phyloP scores from a whole-genome alignment of 495 filamentous ascomycete species.

The Hypomontagnella submonticulosa region DNA sequence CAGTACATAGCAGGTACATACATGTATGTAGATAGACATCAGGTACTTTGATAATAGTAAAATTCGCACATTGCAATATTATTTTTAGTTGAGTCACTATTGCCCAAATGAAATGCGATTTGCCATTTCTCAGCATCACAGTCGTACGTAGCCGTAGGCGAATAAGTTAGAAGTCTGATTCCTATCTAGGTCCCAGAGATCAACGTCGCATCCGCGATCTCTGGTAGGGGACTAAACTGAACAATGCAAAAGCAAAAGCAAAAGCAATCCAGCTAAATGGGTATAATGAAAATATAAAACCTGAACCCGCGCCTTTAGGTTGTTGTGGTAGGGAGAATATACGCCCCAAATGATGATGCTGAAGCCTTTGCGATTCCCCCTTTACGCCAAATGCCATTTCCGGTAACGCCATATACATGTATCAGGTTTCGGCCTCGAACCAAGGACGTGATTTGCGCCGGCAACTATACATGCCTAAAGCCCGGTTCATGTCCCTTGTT shows the following conservation, averaged over 20 bases:
- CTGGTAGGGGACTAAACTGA: no score
- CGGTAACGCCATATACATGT: constrained; percentile 33
- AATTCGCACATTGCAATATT: neutral
- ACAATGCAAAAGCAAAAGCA: neutral
- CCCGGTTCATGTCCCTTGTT: neutral
- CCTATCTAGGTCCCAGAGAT: constrained; percentile 6
- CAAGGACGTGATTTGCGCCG: neutral
- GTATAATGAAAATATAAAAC: constrained; percentile 36
- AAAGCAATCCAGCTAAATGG: constrained; percentile 24
- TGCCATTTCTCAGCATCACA: no score
- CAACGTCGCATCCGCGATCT: no score
- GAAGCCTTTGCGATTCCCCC: neutral
- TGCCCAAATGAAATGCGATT: no score
- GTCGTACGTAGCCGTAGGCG: no score
- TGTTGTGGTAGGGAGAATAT: constrained; percentile 5
- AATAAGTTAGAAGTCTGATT: neutral
- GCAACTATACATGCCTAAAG: neutral
- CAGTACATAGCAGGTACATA: no score
- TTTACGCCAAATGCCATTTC: constrained; percentile 2
- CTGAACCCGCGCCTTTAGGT: constrained; percentile 14
- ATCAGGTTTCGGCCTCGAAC: neutral
- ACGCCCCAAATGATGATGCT: constrained; percentile 15
- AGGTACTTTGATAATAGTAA: neutral
- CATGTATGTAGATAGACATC: neutral
- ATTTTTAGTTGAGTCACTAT: no score